Conservation (phyloP, 495 filamentous ascomycete genomes). For the Jackrogersella minutella region DNA sequence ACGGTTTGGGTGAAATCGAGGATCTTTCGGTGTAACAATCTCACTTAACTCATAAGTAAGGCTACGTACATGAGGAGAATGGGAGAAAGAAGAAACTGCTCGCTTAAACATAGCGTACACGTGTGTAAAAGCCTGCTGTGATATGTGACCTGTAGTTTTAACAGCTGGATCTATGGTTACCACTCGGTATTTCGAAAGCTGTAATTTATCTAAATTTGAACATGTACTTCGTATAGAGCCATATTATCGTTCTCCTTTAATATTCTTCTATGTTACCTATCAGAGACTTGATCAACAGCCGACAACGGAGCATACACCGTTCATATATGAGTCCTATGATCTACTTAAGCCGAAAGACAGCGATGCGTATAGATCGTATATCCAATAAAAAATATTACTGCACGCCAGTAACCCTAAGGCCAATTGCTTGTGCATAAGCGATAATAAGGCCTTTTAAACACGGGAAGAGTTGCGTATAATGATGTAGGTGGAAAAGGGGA, state of each 20-base stretch:
- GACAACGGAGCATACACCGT: conserved; percentile 20
- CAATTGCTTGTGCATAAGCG: not conserved
- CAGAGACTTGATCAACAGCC: conserved; percentile 9
- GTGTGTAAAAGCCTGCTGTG: conserved; percentile 16
- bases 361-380: not conserved
- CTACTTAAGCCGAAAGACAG: not conserved
- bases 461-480: not conserved
- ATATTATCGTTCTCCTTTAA: not conserved
- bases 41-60: conserved; percentile 29
- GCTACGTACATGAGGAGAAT: conserved; percentile 8
- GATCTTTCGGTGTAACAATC: conserved; percentile 38
- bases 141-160: conserved; percentile 33
- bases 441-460: too few species aligned
- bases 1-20: conserved; percentile 40
- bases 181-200: conserved; percentile 18
- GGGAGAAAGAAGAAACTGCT: not conserved
- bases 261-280: not conserved
- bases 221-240: conserved; percentile 2
- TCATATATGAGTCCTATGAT: conserved; percentile 11
- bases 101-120: conserved; percentile 26
- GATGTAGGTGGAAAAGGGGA: not conserved
- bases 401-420: not conserved
- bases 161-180: conserved; percentile 25
- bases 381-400: not conserved
- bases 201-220: conserved; percentile 25